A percentile compares a stretch with the other conserved stretches of the same genome.
Evolutionary conservation across 2,329 filamentous ascomycete genomes (phyloP).

Genomic region (Ophiosphaerella korrae): DNA sequence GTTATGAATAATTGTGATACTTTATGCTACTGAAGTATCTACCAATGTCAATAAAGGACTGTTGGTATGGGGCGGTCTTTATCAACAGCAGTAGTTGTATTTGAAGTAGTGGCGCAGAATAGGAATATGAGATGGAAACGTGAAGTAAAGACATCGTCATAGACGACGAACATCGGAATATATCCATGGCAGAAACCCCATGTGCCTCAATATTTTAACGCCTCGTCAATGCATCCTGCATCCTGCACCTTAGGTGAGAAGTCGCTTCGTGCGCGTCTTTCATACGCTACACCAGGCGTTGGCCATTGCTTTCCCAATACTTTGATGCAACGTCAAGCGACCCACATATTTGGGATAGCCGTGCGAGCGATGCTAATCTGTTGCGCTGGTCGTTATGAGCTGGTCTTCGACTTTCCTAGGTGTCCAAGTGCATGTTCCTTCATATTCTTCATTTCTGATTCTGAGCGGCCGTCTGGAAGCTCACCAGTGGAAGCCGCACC

Average conservation of each 20-base stretch:
- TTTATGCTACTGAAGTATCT: background rate
- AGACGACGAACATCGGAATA: background rate
- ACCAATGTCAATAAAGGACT: background rate
- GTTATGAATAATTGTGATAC: background rate
- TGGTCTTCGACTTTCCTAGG: constrained; percentile 23
- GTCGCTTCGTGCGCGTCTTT: constrained; percentile 25
- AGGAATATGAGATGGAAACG: no score
- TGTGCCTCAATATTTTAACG: constrained; percentile 22
- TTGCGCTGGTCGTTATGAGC: constrained; percentile 17
- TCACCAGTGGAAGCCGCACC: constrained; percentile 46
- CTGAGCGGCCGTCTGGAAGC: constrained; percentile 50
- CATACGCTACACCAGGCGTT: constrained; percentile 28
- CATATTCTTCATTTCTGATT: constrained; percentile 45
- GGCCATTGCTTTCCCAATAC: constrained; percentile 7
- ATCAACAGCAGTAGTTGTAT: background rate
- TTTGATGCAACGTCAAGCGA: background rate
- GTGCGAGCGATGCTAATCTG: background rate
- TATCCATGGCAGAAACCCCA: constrained; percentile 7
- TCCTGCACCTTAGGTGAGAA: constrained; percentile 27
- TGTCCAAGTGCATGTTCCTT: constrained; percentile 43
- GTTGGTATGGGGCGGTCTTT: background rate
- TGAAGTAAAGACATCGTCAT: background rate
- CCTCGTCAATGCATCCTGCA: constrained; percentile 32
- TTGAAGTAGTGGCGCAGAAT: no score
- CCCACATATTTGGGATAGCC: background rate